Percentiles rank a stretch among this genome's conserved stretches.
Conservation (phyloP, 169 alveolate genomes). For the Eimeria maxima region DNA sequence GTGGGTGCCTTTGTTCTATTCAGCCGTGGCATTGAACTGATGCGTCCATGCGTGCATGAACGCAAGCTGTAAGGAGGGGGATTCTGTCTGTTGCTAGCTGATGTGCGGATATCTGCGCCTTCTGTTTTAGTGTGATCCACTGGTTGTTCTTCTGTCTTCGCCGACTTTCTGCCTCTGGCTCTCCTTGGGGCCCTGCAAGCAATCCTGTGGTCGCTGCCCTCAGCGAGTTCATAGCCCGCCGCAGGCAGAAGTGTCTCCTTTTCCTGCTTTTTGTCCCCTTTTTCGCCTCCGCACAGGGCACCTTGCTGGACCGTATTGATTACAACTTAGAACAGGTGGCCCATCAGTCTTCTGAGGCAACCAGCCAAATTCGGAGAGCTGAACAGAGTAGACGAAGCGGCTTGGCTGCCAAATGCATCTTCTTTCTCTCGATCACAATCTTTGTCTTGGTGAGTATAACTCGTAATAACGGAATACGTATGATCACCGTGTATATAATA, state of each 20-base stretch:
- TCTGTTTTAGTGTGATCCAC: no score
- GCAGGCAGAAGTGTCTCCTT: not conserved
- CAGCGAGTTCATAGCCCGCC: no score
- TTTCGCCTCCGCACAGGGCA: slow-evolving; percentile 55
- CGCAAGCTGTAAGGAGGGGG: no score
- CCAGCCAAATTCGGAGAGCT: slow-evolving; percentile 79
- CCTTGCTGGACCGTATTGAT: slow-evolving; percentile 85
- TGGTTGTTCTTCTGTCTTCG: no score
- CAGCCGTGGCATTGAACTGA: no score
- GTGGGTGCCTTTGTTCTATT: not conserved
- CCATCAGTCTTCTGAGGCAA: slow-evolving; percentile 80
- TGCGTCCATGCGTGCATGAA: no score
- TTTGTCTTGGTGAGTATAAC: slow-evolving; percentile 56
- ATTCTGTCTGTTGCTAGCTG: no score
- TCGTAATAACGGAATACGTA: not conserved
- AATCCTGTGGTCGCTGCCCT: no score
- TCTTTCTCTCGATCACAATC: slow-evolving; percentile 55
- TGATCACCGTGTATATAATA: no score
- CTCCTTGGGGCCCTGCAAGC: no score
- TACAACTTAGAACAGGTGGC: slow-evolving; percentile 84
- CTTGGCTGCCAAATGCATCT: slow-evolving; percentile 81
- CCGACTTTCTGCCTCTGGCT: no score
- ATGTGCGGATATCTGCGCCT: no score
- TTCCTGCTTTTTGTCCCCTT: not conserved
- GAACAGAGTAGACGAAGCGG: slow-evolving; percentile 81